These are phyloP conservation scores for Boletus sp. DNA, from an alignment of 768 basidiomycete genomes.

Conservation along the genomic window DNA sequence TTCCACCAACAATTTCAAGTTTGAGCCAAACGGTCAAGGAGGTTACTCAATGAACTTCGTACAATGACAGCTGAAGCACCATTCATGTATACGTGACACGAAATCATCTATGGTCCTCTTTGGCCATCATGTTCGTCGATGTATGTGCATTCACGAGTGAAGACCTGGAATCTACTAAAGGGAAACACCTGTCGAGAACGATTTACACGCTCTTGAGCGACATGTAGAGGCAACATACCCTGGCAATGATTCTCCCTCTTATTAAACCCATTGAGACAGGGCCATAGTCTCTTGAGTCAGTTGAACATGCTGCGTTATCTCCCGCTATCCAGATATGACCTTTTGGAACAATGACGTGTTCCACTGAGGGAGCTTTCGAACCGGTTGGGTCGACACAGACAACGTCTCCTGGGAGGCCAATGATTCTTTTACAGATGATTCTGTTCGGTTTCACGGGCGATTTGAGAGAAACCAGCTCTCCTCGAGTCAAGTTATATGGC, in stretches of 20 bases:
- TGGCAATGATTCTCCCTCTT: conserved; percentile 61
- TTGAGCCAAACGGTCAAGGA: conserved; percentile 91
- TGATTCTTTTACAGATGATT: conserved; percentile 82
- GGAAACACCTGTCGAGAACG: conserved; percentile 28
- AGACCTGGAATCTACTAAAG: conserved; percentile 26
- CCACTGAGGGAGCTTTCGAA: conserved; percentile 53
- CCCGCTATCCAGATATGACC: conserved; percentile 91
- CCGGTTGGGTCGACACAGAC: conserved; percentile 88
- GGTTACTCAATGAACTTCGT: conserved; percentile 92
- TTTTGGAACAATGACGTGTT: conserved; percentile 75
- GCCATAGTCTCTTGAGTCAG: conserved; percentile 90
- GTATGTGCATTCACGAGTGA: conserved; percentile 19
- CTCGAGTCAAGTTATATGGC: conserved; percentile 54
- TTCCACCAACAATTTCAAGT: conserved; percentile 96
- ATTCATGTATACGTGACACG: neutral
- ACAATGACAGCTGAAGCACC: conserved; percentile 32
- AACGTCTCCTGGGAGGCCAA: conserved; percentile 87
- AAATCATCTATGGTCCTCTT: neutral
- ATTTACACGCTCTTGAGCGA: neutral
- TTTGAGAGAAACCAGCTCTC: conserved; percentile 70
- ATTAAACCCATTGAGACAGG: conserved; percentile 82
- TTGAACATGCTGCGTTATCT: conserved; percentile 79
- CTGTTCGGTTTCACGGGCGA: conserved; percentile 67
- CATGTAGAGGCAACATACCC: conserved; percentile 41
- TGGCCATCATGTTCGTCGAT: conserved; percentile 14